These are phyloP conservation scores for Calcarisporium arbuscula DNA, from an alignment of 2,329 filamentous ascomycete species.

Conservation along the genomic window DNA sequence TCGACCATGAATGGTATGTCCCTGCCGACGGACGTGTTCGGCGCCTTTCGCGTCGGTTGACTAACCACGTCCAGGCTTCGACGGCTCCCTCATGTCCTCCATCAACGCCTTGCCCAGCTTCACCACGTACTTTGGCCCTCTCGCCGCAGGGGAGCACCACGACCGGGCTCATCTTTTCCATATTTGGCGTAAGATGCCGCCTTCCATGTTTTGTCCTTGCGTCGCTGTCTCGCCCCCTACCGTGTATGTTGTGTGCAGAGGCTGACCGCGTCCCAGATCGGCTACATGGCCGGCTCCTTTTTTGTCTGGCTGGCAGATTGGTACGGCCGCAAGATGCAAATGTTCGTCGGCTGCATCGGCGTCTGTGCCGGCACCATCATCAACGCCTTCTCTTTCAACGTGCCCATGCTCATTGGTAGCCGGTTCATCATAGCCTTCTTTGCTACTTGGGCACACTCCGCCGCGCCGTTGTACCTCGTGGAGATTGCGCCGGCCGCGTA, in stretches of 20 bases:
- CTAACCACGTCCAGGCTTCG: constrained; percentile 14
- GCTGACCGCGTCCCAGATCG: constrained; percentile 20
- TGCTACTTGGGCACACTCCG: constrained; percentile 47
- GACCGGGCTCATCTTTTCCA: constrained; percentile 36
- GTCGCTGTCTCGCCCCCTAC: neutral
- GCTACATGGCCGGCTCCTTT: constrained; percentile 33
- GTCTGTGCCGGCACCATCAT: constrained; percentile 46
- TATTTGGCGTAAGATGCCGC: constrained; percentile 17
- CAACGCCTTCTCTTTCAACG: constrained; percentile 37
- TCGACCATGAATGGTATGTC: constrained; percentile 32
- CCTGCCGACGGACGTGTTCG: constrained; percentile 14
- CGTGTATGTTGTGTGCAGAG: neutral
- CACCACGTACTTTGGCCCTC: constrained; percentile 29
- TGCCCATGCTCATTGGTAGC: constrained; percentile 42
- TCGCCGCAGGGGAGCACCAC: constrained; percentile 26
- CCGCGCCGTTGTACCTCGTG: constrained; percentile 53
- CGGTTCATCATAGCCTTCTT: constrained; percentile 45
- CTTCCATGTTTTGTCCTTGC: neutral
- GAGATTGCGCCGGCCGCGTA: constrained; percentile 54
- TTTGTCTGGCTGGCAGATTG: constrained; percentile 37
- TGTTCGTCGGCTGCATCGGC: constrained; percentile 39
- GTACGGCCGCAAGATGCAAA: constrained; percentile 34
- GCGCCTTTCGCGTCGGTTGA: neutral
- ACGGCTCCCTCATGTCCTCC: constrained; percentile 33
- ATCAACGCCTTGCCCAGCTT: constrained; percentile 36